Base-by-base conservation (phyloP, 805 yeast species). In the Zygoascus flipseniorum region DNA sequence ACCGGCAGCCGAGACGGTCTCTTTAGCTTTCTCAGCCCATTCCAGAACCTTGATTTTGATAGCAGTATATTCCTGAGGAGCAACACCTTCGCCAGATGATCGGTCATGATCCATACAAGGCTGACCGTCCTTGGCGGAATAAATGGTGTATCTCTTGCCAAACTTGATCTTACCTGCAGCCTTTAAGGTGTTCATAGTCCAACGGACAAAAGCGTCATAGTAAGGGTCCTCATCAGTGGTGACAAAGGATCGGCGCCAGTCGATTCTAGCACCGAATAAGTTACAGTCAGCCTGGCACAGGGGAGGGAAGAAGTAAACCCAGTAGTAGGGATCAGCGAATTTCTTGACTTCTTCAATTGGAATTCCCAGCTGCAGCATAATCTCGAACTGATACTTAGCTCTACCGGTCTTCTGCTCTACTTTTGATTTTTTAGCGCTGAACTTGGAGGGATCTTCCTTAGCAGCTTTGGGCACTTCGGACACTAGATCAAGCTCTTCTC, bases 41-140 rank as follows among this genome's bases (percentile, higher is more conserved):
- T 82, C 85, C 28, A 76, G 70, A 47, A 85, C 77, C 69, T 80
- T 74, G 65, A 93, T 92, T 79, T 93, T 93, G 68, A 93, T 81
- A 62, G 90, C 97, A 35, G 88, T 82, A 72, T 93, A 93, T 72
- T 93, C 99, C 74, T 93, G 98, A 43, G 99, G 97, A 61, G 84
- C 79, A 45, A 93, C 93, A 71, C 95, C 98, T 75, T 93, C 99
- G 69, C 99, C 99, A 49, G 92, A 81, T 71, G 80, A 86, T 78
- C 99, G 85, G 73, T 93, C 99, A 72, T 93, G 99, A 72, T 93
- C 99, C 92, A 93, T 90, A 78, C 99, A 93, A 42, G 99, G 95
- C 77, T 93, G 99, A 60, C 97, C 97, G 72, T 93, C 99, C 74
- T 87, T 92, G 68, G 89, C 96, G 43, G 98, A 90, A 74, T 88